phyloP scores from a whole-genome alignment of 2,329 filamentous ascomycete genomes.

The Metarhizium rileyi region DNA sequence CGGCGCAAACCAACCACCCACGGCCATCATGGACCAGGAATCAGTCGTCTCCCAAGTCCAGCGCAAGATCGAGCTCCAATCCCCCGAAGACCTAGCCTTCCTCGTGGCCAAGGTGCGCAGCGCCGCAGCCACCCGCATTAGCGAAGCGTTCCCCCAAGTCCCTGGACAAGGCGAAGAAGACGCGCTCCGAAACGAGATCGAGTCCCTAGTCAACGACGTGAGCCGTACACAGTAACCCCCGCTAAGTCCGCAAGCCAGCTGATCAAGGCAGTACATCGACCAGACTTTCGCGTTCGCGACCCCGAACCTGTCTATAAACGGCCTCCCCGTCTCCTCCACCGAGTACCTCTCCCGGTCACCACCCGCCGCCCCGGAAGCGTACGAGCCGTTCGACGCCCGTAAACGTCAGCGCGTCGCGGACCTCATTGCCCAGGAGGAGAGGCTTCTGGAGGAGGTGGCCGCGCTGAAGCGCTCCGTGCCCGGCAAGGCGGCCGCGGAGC shows the following conservation, averaged over 20 bases:
- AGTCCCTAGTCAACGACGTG: constrained; percentile 50
- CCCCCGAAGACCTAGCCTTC: constrained; percentile 61
- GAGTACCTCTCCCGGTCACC: constrained; percentile 26
- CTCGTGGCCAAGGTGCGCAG: constrained; percentile 60
- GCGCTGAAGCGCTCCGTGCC: constrained; percentile 47
- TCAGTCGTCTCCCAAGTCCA: constrained; percentile 35
- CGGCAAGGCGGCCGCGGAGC: constrained; percentile 29
- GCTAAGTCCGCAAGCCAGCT: neutral
- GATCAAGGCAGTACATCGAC: constrained; percentile 43
- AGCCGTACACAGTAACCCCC: too few species aligned
- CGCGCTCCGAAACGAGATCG: constrained; percentile 48
- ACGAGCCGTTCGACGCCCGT: constrained; percentile 52
- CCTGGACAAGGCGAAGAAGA: constrained; percentile 45
- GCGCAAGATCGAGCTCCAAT: constrained; percentile 72
- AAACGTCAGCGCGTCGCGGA: constrained; percentile 50
- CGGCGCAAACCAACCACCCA: neutral
- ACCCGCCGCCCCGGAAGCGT: constrained; percentile 23
- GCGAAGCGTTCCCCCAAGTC: constrained; percentile 57
- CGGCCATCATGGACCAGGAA: constrained; percentile 23
- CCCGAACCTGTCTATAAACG: constrained; percentile 55
- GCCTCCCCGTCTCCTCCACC: constrained; percentile 36
- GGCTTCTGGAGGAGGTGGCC: constrained; percentile 54
- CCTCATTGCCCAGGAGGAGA: constrained; percentile 52
- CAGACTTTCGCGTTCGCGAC: constrained; percentile 49
- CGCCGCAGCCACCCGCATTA: constrained; percentile 57